Evolutionary conservation across 1,284 basidiomycete species (phyloP), one percentile per base, ranked within the genome.

Genomic region (Microbotryomycetes sp.): DNA sequence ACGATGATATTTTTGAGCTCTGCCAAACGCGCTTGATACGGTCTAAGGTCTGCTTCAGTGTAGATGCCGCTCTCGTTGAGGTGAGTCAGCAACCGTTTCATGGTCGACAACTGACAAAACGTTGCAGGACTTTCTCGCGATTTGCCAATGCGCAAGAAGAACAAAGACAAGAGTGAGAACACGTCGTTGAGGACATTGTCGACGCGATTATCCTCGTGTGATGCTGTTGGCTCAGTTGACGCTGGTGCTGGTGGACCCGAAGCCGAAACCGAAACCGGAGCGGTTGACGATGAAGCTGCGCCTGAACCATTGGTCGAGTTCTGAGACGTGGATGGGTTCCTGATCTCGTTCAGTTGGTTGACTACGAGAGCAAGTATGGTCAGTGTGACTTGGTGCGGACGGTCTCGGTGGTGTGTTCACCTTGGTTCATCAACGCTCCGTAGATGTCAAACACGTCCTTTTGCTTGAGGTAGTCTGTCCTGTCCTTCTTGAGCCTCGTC

Each of bases 361-460:
- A 97, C 92, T 94, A 74, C 12, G 12, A 52, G 32, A 9, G 14
- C 49, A 28, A 16, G 16, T 7, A 4, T 45, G 22, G 26, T 15
- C 15, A 22, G 23, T 3, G 15, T n/a, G 19, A 54, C 26, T 30
- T 6, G 42, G 29, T 31, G n/a, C n/a, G 19, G 28, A 31, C 51
- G n/a, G 15, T 23, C 31, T 28, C 4, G 26, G 42, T 29, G 22
- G 47, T 7, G 32, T 15, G 22, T 29, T 45, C 52, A 90, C 92
- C 87, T 82, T 97, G 92, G 76, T 94, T 93, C 67, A 97, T 88
- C 66, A 96, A 89, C 6, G 87, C 84, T 70, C 92, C 89, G 81
- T 97, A 97, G 67, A 97, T 85, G 50, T 84, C 82, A 76, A 96
- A 88, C 59, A 98, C 94, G 80, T 94, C 94, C 68, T 89, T 86